These are phyloP conservation scores for Coemansia brasiliensis DNA, from an alignment of 192 early-diverging fungal genomes.

Conservation along the genomic window DNA sequence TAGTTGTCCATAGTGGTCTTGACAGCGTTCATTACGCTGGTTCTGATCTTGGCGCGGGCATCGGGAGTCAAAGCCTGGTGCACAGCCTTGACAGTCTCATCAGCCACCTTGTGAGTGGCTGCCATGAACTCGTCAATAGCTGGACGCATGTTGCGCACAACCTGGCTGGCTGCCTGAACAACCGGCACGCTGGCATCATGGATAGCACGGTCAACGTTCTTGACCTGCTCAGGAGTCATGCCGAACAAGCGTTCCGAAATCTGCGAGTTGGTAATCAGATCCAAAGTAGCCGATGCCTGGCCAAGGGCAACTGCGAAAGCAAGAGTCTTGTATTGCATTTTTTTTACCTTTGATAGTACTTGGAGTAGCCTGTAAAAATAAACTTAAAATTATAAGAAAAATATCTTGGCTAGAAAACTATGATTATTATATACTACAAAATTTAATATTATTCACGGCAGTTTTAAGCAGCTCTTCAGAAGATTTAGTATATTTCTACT, in stretches of 20 bases:
- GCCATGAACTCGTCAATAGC: constrained; percentile 39
- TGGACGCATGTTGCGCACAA: constrained; percentile 55
- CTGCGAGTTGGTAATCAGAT: constrained; percentile 51
- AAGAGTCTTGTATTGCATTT: constrained; percentile 54
- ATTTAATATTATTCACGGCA: neutral
- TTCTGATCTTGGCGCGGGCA: constrained; percentile 57
- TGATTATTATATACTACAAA: neutral
- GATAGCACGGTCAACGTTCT: constrained; percentile 51
- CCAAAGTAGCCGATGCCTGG: constrained; percentile 54
- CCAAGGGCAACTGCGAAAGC: constrained; percentile 46
- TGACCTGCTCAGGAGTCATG: constrained; percentile 51
- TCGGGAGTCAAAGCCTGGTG: constrained; percentile 52
- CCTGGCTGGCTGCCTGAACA: constrained; percentile 49
- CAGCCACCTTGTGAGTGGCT: constrained; percentile 40
- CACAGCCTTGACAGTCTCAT: constrained; percentile 43
- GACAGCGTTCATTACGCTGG: constrained; percentile 54
- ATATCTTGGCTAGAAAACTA: neutral
- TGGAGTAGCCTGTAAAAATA: constrained; percentile 3
- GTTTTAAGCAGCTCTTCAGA: neutral
- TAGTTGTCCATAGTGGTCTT: constrained; percentile 57
- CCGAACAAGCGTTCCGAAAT: constrained; percentile 54
- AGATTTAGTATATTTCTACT: neutral
- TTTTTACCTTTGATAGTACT: constrained; percentile 1
- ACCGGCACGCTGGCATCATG: constrained; percentile 51
- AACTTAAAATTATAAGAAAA: neutral